Conservation (phyloP, 257 asterid genomes). For the Fraxinus pennsylvanica region DNA sequence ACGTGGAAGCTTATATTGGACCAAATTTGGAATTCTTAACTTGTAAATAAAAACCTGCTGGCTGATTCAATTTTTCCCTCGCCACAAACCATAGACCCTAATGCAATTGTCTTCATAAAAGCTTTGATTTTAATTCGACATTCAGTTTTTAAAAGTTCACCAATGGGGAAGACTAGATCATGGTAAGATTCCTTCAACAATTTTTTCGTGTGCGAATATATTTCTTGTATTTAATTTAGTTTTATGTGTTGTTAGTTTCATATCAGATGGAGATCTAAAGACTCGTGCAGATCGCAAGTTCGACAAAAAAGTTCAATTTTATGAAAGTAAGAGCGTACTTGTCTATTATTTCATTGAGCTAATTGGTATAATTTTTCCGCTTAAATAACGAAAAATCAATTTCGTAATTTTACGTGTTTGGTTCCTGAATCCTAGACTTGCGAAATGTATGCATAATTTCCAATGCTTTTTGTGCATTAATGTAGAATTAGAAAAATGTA, state of each 20-base stretch:
- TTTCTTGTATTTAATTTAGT: neutral
- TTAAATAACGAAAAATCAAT: neutral
- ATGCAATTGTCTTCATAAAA: too few relatives aligned
- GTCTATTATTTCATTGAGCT: neutral
- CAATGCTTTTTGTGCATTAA: neutral
- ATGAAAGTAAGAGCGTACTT: conserved; percentile 44
- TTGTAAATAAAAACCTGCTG: neutral
- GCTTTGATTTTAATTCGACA: neutral
- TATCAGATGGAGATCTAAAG: conserved; percentile 48
- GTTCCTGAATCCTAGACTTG: neutral
- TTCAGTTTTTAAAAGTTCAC: neutral
- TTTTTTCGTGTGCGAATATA: neutral
- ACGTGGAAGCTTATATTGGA: neutral
- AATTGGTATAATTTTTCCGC: neutral
- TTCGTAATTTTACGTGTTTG: neutral
- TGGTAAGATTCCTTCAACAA: conserved; percentile 25
- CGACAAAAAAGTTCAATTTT: conserved; percentile 69
- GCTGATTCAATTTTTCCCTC: neutral
- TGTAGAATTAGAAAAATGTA: neutral
- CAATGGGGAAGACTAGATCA: conserved; percentile 51
- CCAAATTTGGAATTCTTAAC: too few relatives aligned
- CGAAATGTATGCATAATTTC: neutral
- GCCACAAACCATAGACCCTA: neutral
- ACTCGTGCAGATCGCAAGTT: conserved; percentile 60
- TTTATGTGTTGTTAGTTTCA: conserved; percentile 26